Percentiles rank a stretch among this genome's conserved stretches.
These are phyloP conservation scores for Suillus placidus DNA, from an alignment of 768 basidiomycete genomes.

Conservation along the genomic window DNA sequence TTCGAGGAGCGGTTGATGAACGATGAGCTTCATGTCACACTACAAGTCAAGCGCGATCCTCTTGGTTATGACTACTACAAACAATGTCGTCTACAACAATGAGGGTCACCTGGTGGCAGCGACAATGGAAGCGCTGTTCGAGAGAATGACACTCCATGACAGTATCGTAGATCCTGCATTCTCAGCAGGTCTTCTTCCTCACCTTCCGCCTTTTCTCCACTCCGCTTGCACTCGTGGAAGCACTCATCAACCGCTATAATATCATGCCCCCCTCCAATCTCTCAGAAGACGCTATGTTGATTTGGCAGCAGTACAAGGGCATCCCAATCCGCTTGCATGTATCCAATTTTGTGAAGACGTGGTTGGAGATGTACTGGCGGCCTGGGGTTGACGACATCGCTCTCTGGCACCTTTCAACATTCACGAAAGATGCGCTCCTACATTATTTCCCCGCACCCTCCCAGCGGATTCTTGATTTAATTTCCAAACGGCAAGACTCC, in stretches of 20 bases:
- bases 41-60: constrained; percentile 40
- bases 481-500: constrained; percentile 55
- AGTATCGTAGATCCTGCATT: constrained; percentile 87
- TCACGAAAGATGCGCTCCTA: constrained; percentile 63
- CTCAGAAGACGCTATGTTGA: constrained; percentile 58
- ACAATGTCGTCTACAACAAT: constrained; percentile 88
- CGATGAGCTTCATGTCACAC: constrained; percentile 52
- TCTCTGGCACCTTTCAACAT: constrained; percentile 56
- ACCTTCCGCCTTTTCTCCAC: constrained; percentile 93
- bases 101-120: constrained; percentile 93
- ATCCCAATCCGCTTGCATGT: constrained; percentile 89
- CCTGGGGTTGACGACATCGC: constrained; percentile 70
- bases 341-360: constrained; percentile 90
- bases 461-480: constrained; percentile 71
- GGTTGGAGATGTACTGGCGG: constrained; percentile 93
- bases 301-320: constrained; percentile 89
- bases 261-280: constrained; percentile 63
- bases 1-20: constrained; percentile 59
- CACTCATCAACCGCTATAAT: constrained; percentile 83
- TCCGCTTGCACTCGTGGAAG: constrained; percentile 73
- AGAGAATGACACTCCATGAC: constrained; percentile 96
- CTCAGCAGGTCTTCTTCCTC: constrained; percentile 87
- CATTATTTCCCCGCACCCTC: constrained; percentile 69
- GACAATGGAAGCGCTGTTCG: constrained; percentile 86
- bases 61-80: constrained; percentile 73